Base-by-base conservation (phyloP, 2,329 filamentous ascomycete species). In the Tolypocladium pustulatum region DNA sequence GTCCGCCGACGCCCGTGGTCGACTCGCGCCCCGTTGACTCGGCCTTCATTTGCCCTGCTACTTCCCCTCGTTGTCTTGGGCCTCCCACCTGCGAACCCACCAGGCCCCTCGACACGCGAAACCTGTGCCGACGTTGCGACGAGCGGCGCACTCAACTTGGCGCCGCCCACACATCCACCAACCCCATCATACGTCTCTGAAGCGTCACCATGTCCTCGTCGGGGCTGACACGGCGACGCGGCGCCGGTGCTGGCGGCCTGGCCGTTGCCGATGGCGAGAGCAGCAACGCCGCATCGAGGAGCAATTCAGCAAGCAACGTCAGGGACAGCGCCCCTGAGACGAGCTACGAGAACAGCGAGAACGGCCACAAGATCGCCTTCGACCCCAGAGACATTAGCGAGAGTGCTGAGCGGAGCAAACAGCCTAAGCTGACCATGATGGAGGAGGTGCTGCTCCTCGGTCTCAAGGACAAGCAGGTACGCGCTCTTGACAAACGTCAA, bases 381-480 rank as follows among this genome's bases (percentile, higher is more conserved):
- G 94, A 99, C 74, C 94, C 94, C 60, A 84, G 93, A 74, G 94
- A 99, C 75, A 96, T 99, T 69, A 96, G 88, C 77, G 94, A 99
- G 81, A 97, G 86, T 75, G 91, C 89, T 66, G 94, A 99, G 80
- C 82, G 94, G 72, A 94, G 85, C 82, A 97, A 97, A 79, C 93
- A 97, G 79, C 94, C 94, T 54, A 99, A 97, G 81, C 80, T 99
- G 72, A 99, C 94, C 43, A 80, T 99, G 72, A 99, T 99, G 94
- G 94, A 99, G 78, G 94, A 99, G 77, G 88, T 99, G 58, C 81
- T 99, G 70, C 80, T 99, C 68, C 84, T 99, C 75, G 94, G 94
- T 13, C 78, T 99, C 69, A 99, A 99, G 78, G 94, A 99, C 76
- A 99, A 97, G 80, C 94, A 99, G 86, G 91, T 96, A 78, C 71